These are phyloP conservation scores for Nigrospora oryzae DNA, from an alignment of 2,329 filamentous ascomycete genomes.

Conservation along the genomic window DNA sequence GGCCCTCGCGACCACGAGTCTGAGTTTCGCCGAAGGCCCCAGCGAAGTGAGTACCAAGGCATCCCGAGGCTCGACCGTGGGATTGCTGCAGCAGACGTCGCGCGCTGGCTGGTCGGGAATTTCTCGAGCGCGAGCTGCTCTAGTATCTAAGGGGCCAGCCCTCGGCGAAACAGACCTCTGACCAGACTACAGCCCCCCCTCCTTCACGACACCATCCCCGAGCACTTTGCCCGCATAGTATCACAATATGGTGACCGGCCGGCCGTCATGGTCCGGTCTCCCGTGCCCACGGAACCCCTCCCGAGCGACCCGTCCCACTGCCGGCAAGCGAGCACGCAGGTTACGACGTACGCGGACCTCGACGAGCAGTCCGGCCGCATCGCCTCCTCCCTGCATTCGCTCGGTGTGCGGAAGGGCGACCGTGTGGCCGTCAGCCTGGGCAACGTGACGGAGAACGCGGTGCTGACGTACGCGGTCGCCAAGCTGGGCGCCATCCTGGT, in stretches of 20 bases:
- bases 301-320: not conserved
- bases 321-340: constrained; percentile 49
- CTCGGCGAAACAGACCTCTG: not conserved
- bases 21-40: constrained; percentile 22
- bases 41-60: constrained; percentile 15
- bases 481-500: constrained; percentile 92
- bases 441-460: constrained; percentile 76
- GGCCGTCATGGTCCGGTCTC: constrained; percentile 45
- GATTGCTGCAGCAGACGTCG: too few relatives aligned
- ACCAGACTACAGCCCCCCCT: constrained; percentile 47
- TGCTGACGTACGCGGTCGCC: constrained; percentile 81
- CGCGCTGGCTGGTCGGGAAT: too few relatives aligned
- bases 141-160: too few relatives aligned
- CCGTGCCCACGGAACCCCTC: constrained; percentile 15
- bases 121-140: too few relatives aligned
- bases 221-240: constrained; percentile 63
- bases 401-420: constrained; percentile 74
- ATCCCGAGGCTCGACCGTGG: too few relatives aligned
- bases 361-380: constrained; percentile 70
- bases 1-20: constrained; percentile 14
- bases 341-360: constrained; percentile 66
- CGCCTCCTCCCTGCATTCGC: constrained; percentile 58
- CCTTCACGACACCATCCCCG: constrained; percentile 58
- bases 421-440: constrained; percentile 80
- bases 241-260: constrained; percentile 53